phyloP scores from a whole-genome alignment of 139 green algal genomes.

The Microglena sp. region DNA sequence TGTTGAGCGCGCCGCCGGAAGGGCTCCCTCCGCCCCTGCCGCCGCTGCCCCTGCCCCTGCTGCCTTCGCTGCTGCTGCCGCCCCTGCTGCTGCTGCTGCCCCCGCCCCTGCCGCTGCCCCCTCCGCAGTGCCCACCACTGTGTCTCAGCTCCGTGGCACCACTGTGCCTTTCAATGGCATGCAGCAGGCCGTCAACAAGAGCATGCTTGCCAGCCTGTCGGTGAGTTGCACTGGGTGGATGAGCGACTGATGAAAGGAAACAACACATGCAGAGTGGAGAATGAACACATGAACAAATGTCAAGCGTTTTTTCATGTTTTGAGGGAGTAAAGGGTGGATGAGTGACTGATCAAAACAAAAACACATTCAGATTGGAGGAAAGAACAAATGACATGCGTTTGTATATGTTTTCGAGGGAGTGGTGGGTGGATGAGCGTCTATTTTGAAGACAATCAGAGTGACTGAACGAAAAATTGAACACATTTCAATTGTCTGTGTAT shows the following conservation, averaged over 20 bases:
- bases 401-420: no score
- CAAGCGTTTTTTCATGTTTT: background rate
- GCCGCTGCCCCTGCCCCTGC: conserved; percentile 27
- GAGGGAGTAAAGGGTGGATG: no score
- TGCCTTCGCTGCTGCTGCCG: conserved; percentile 18
- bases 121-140: conserved; percentile 39
- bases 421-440: no score
- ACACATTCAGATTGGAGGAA: no score
- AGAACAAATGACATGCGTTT: no score
- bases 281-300: background rate
- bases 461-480: no score
- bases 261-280: background rate
- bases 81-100: conserved; percentile 15
- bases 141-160: conserved; percentile 73
- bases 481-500: no score
- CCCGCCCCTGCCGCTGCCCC: conserved; percentile 26
- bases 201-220: conserved; percentile 89
- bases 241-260: background rate
- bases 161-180: conserved; percentile 84
- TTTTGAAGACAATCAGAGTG: no score
- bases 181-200: conserved; percentile 82
- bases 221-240: no score
- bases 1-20: conserved; percentile 65
- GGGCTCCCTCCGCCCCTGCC: conserved; percentile 32
- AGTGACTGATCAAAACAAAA: no score